phyloP scores from a whole-genome alignment of 805 yeast genomes.

The Alloascoidea africana region DNA sequence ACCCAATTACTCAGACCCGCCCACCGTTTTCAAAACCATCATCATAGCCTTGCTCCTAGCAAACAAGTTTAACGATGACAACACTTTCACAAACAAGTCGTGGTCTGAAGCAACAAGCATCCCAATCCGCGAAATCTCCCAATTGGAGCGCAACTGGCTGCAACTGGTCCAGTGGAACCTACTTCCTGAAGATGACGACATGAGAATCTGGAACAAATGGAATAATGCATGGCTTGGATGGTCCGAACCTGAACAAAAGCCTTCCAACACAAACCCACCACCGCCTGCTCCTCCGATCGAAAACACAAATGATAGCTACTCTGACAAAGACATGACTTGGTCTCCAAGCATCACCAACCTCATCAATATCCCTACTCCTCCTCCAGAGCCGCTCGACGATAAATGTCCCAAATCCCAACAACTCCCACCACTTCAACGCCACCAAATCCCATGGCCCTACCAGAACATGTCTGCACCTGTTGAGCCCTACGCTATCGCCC shows the following conservation, averaged over 20 bases:
- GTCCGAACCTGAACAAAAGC: constrained; percentile 1
- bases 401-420: no score
- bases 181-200: constrained; percentile 21
- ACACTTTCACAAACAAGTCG: constrained; percentile 86
- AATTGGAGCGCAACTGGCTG: constrained; percentile 61
- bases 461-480: no score
- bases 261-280: constrained; percentile 2
- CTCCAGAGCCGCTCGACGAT: constrained; percentile 15
- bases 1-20: constrained; percentile 12
- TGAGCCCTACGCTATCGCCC: no score
- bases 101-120: constrained; percentile 96
- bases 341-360: constrained; percentile 22
- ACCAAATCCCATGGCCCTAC: no score
- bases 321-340: no score
- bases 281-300: constrained; percentile 5
- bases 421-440: no score
- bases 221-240: constrained; percentile 15
- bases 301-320: no score
- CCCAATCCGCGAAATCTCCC: constrained; percentile 40
- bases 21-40: constrained; percentile 33
- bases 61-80: constrained; percentile 91
- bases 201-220: constrained; percentile 18
- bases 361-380: constrained; percentile 43
- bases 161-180: constrained; percentile 43
- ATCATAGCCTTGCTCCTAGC: constrained; percentile 67